Conservation (phyloP, 805 yeast species). For the Ogataea populi-albae region DNA sequence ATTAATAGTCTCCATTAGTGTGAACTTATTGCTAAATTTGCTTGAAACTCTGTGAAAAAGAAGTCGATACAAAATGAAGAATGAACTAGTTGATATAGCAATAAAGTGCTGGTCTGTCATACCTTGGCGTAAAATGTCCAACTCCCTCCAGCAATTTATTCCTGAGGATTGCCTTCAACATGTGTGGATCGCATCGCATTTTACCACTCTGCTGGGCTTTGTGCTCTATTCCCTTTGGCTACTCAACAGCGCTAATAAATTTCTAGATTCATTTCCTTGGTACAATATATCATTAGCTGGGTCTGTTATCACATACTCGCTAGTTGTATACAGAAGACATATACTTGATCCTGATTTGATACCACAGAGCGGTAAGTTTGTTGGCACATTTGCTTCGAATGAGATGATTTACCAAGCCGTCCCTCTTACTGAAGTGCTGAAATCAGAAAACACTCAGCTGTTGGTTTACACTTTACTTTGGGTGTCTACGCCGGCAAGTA, state of each 20-base stretch:
- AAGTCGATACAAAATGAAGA: slow-evolving; percentile 17
- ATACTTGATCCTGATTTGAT: slow-evolving; percentile 17
- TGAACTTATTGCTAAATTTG: background rate
- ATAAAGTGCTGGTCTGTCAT: slow-evolving; percentile 6
- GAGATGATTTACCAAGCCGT: slow-evolving; percentile 15
- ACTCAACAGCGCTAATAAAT: slow-evolving; percentile 8
- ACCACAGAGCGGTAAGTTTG: slow-evolving; percentile 4
- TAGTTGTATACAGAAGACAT: slow-evolving; percentile 30
- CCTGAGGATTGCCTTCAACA: slow-evolving; percentile 20
- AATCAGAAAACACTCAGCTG: slow-evolving; percentile 41
- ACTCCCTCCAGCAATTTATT: slow-evolving; percentile 2
- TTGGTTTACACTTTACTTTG: slow-evolving; percentile 38
- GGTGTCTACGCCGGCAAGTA: slow-evolving; percentile 32
- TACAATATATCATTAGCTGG: slow-evolving; percentile 22
- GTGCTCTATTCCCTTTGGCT: slow-evolving; percentile 12
- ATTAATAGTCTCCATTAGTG: too few relatives aligned
- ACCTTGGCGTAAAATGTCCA: slow-evolving; percentile 13
- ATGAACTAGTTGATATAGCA: slow-evolving; percentile 12
- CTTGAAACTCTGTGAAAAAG: background rate
- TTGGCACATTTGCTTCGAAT: slow-evolving; percentile 5
- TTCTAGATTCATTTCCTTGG: slow-evolving; percentile 14
- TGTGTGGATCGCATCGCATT: slow-evolving; percentile 24
- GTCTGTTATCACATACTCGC: slow-evolving; percentile 28
- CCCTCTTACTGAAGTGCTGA: slow-evolving; percentile 35
- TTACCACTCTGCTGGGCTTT: slow-evolving; percentile 20